phyloP scores from a whole-genome alignment of 2,329 filamentous ascomycete genomes.

The Aureobasidium namibiae region DNA sequence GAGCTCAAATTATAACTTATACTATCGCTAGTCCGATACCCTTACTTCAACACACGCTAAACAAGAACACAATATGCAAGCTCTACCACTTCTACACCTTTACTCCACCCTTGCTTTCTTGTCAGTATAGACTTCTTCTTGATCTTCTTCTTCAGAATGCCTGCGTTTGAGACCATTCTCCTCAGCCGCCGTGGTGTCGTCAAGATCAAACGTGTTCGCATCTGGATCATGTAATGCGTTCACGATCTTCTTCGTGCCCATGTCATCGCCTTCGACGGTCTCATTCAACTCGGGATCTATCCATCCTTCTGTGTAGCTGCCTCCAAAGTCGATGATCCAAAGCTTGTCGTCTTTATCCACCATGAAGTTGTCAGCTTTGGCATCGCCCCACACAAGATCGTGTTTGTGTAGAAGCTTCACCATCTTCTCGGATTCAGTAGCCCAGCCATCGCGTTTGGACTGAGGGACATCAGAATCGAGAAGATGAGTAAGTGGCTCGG shows the following conservation, averaged over 20 bases:
- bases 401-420: constrained; percentile 21
- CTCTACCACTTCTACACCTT: background rate
- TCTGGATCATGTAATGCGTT: constrained; percentile 24
- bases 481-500: constrained; percentile 25
- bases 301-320: constrained; percentile 1
- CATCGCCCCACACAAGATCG: constrained; percentile 32
- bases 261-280: constrained; percentile 13
- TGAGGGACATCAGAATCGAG: constrained; percentile 24
- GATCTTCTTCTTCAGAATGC: background rate
- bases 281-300: constrained; percentile 1
- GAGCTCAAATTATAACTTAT: too few species aligned
- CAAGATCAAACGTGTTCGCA: constrained; percentile 19
- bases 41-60: background rate
- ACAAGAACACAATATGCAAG: background rate
- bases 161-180: background rate
- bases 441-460: constrained; percentile 25
- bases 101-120: background rate
- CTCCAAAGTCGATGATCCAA: constrained; percentile 11
- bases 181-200: constrained; percentile 13
- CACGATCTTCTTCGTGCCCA: constrained; percentile 24
- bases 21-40: background rate
- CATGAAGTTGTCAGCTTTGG: constrained; percentile 34
- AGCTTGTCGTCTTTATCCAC: constrained; percentile 17
- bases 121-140: background rate
- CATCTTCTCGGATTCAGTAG: constrained; percentile 18